phyloP scores from a whole-genome alignment of 352 stramenopile genomes.

The Pythium insidiosum region DNA sequence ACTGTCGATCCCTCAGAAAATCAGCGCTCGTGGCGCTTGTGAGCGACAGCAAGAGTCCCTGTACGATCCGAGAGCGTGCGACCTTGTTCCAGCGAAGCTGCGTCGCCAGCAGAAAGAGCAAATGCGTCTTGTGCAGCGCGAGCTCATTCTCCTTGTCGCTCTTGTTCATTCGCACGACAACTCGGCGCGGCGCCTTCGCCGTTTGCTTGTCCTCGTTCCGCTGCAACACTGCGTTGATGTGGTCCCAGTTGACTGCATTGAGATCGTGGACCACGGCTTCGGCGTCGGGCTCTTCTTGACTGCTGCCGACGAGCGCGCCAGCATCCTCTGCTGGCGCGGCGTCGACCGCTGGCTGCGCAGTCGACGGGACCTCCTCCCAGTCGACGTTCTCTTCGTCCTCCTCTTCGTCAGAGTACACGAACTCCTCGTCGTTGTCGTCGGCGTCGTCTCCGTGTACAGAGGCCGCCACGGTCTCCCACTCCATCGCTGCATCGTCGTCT shows the following conservation, averaged over 20 bases:
- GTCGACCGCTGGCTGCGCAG: conserved; percentile 12
- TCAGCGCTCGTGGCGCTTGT: conserved; percentile 28
- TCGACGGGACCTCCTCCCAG: conserved; percentile 47
- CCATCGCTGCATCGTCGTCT: not conserved
- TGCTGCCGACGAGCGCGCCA: conserved; percentile 4
- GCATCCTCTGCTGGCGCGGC: conserved; percentile 1
- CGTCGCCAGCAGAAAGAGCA: conserved; percentile 49
- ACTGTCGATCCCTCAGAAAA: conserved; percentile 28
- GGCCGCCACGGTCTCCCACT: too few species aligned
- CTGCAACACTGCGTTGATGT: conserved; percentile 53
- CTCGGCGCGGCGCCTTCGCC: conserved; percentile 7
- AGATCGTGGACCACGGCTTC: conserved; percentile 13
- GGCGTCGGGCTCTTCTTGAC: conserved; percentile 1
- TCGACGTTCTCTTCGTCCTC: conserved; percentile 50
- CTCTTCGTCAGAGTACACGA: conserved; percentile 33
- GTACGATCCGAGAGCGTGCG: conserved; percentile 31
- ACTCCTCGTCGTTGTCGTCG: conserved; percentile 39
- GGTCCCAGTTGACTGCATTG: conserved; percentile 53
- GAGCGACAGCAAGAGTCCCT: conserved; percentile 53
- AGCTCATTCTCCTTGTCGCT: conserved; percentile 55
- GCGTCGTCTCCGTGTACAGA: not conserved
- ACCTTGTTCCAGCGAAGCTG: conserved; percentile 39
- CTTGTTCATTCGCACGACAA: conserved; percentile 44
- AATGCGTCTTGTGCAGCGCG: conserved; percentile 56
- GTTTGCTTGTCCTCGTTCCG: conserved; percentile 16